Base-by-base conservation (phyloP, 208 protist species). In the Crithidia sp. region DNA sequence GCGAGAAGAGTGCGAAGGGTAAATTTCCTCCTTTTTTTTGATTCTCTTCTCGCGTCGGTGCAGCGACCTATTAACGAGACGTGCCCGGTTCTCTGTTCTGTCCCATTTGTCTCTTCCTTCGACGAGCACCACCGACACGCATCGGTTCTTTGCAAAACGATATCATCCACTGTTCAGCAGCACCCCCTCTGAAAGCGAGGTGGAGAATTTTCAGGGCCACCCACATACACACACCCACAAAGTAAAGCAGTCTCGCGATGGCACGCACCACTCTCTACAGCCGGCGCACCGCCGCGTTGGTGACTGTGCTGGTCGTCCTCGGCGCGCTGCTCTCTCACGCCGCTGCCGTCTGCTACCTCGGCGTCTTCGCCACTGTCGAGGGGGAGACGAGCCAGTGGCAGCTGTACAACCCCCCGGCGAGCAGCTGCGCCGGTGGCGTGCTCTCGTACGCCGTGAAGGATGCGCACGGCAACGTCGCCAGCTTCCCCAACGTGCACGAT, bases 321-420 rank as follows among this genome's bases (percentile, higher is more conserved):
- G 62, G 28, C 7, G 52, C 64, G 28, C 7, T 76, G 49, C 45
- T 73, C 12, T 53, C 47, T 19, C 39, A 66, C 2, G 72, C 67
- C 9, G 52, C 47, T 17, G 36, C 0, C 16, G 68, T 58, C 60
- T 86, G 79, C 66, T 67, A 56, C 57, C 2, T 90, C 12, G 68
- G 82, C 72, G 62, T 84, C 40, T 88, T 86, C 67, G 52, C 12
- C 13, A 69, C 63, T 7, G 65, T 9, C 2, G 85, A 90, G 68
- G 85, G 86, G 0, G 71, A 74, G 62, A 60, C 55, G 45, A 13
- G 13, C 2, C 39, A 17, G 49, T 55, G 4, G 60, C 9, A 67
- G 61, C 70, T 43, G 57, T 77, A 58, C 8, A 36, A 39, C 62
- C 43, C 58, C 8, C 37, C 45, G 43, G n/a, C 16, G 58, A 14